phyloP scores from a whole-genome alignment of 164 flowering plant species.

The Platanus orientalis region DNA sequence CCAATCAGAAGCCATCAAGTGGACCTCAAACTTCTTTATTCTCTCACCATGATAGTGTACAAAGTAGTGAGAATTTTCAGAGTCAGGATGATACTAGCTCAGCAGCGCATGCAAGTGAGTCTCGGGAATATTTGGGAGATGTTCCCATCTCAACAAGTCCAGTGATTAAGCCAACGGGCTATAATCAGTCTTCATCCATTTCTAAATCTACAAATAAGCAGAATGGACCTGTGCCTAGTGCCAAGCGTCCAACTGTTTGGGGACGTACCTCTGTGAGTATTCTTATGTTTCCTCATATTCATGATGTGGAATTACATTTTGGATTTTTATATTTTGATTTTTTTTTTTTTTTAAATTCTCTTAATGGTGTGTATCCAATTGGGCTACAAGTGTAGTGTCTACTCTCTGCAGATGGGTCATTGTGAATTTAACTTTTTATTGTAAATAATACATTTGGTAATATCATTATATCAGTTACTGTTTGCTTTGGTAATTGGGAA shows the following conservation, averaged over 20 bases:
- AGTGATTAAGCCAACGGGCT: conserved; percentile 9
- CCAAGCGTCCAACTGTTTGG: conserved; percentile 42
- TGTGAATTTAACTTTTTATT: neutral
- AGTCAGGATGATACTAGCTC: conserved; percentile 11
- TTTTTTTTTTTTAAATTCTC: neutral
- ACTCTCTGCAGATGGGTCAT: neutral
- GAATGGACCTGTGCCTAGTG: conserved; percentile 24
- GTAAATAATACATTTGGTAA: neutral
- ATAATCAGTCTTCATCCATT: conserved; percentile 14
- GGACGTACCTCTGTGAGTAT: conserved; percentile 78
- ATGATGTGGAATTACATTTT: neutral
- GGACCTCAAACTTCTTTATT: conserved; percentile 21
- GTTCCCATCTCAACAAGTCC: conserved; percentile 17
- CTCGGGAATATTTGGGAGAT: conserved; percentile 16
- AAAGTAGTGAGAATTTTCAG: conserved; percentile 14
- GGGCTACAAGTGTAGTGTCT: neutral
- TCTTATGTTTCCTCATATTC: neutral
- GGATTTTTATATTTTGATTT: neutral
- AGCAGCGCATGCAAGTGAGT: conserved; percentile 8
- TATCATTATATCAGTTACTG: neutral
- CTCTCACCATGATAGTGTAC: conserved; percentile 20
- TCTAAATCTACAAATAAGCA: conserved; percentile 27
- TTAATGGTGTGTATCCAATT: neutral
- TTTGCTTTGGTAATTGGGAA: neutral
- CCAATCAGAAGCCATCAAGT: conserved; percentile 19